Evolutionary conservation across 2,329 filamentous ascomycete species (phyloP).

Genomic region (Lasiodiplodia hormozganensis): DNA sequence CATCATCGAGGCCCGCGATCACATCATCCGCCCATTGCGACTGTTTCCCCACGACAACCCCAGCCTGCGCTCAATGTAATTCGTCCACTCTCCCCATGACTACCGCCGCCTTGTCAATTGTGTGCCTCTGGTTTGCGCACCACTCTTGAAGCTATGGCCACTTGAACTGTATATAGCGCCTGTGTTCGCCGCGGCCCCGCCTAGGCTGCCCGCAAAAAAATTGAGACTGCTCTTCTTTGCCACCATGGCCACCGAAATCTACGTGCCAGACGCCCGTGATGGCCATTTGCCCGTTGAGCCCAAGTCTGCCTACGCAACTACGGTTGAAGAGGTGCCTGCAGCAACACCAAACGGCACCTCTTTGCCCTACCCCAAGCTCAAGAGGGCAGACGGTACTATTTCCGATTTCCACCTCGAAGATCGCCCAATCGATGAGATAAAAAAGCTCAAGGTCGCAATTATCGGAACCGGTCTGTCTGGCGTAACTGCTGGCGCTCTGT

Average conservation of each 20-base stretch:
- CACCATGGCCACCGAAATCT: slow-evolving; percentile 19
- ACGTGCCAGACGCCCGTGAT: slow-evolving; percentile 17
- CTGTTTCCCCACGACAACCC: slow-evolving; percentile 13
- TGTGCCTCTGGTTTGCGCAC: slow-evolving; percentile 15
- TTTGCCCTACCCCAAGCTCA: slow-evolving; percentile 15
- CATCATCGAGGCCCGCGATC: slow-evolving; percentile 24
- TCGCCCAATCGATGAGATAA: slow-evolving; percentile 41
- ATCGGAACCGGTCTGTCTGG: slow-evolving; percentile 71
- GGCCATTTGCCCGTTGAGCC: slow-evolving; percentile 11
- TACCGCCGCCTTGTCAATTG: slow-evolving; percentile 20
- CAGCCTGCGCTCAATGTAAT: neutral
- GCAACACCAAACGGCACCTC: neutral
- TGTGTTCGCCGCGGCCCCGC: neutral
- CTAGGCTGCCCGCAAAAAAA: neutral
- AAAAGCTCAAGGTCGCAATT: slow-evolving; percentile 58
- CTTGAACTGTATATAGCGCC: slow-evolving; percentile 4
- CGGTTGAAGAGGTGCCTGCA: neutral
- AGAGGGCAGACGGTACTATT: slow-evolving; percentile 9
- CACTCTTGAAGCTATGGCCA: slow-evolving; percentile 25
- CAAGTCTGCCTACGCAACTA: slow-evolving; percentile 12
- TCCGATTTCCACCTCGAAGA: slow-evolving; percentile 40
- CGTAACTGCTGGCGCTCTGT: slow-evolving; percentile 68
- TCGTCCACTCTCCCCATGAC: slow-evolving; percentile 20
- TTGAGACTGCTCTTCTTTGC: neutral
- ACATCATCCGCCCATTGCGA: slow-evolving; percentile 23